Base-by-base conservation (phyloP, 192 early-diverging fungal genomes). In the Chytriomyces confervae region DNA sequence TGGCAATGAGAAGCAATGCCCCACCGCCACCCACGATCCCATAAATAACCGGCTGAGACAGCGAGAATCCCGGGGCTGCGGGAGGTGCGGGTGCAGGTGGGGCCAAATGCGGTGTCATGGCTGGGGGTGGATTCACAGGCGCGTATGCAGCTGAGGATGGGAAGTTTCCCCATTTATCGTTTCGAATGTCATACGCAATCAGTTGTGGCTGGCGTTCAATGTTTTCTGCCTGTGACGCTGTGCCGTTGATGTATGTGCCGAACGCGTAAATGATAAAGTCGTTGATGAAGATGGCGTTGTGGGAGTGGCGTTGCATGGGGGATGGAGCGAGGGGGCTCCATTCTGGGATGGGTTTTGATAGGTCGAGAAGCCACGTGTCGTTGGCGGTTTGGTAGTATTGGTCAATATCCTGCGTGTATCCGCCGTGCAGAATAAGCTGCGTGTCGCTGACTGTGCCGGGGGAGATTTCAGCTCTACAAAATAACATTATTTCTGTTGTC, bases 371-470 rank as follows among this genome's bases (percentile, higher is more conserved):
- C 72, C 72, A 74, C 29, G 63, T n/a, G 45, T 74, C 72, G 8
- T 62, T 62, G 36, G 11, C 36, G 20, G 72, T 44, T 24, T 7
- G 16, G 45, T 18, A 36, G 36, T 57, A 57, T 57, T 20, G 16
- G 53, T 57, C 20, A 13, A 63, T n/a, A 27, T 74, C 72, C 20
- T 27, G 24, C 18, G 36, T 43, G 10, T n/a, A 36, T n/a, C 72
- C 72, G 6, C 72, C 72, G 45, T 74, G 72, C 11, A 74, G 72
- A 74, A 74, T 74, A 46, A 27, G 36, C 43, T 61, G 44, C 44
- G 72, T 62, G 13, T 24, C 13, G 46, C 46, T 46, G 7, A 74
- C 72, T 74, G 47, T 20, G 18, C 10, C 16, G 47, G 11, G 13
- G 11, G 27, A 65, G 27, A 13, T 1, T n/a, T 18, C 67, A 13